Conservation (phyloP, 495 filamentous ascomycete genomes). For the Tuber aestivum region DNA sequence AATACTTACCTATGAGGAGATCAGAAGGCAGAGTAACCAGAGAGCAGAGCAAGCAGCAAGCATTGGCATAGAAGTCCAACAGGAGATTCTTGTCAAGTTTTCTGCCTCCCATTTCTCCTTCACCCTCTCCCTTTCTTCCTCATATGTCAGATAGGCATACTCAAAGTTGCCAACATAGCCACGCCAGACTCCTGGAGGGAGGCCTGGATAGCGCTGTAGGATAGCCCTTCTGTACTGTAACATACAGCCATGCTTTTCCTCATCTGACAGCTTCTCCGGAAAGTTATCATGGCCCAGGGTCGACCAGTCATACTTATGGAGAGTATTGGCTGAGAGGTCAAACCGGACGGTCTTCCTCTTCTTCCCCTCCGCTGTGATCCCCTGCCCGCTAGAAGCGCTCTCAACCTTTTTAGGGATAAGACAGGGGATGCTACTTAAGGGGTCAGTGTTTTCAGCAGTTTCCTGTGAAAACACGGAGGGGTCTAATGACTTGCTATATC, state of each 20-base stretch:
- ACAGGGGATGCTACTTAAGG: background rate
- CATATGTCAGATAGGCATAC: background rate
- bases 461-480: background rate
- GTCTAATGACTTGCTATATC: background rate
- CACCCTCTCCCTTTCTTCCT: background rate
- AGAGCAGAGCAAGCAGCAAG: background rate
- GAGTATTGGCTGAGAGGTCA: background rate
- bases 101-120: background rate
- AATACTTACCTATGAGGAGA: background rate
- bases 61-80: background rate
- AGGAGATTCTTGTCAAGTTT: background rate
- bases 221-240: background rate
- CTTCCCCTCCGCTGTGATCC: background rate
- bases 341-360: background rate
- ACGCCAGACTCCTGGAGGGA: fast-evolving
- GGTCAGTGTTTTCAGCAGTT: background rate
- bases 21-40: background rate
- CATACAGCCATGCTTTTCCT: background rate
- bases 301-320: background rate
- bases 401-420: background rate
- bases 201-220: background rate
- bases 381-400: too few species aligned
- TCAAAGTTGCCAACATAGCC: background rate
- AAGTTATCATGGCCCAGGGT: background rate
- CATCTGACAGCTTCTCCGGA: background rate